Percentiles rank a stretch among this genome's conserved stretches.
Evolutionary conservation across 768 basidiomycete genomes (phyloP).

Genomic region (Tricholoma saponaceum): DNA sequence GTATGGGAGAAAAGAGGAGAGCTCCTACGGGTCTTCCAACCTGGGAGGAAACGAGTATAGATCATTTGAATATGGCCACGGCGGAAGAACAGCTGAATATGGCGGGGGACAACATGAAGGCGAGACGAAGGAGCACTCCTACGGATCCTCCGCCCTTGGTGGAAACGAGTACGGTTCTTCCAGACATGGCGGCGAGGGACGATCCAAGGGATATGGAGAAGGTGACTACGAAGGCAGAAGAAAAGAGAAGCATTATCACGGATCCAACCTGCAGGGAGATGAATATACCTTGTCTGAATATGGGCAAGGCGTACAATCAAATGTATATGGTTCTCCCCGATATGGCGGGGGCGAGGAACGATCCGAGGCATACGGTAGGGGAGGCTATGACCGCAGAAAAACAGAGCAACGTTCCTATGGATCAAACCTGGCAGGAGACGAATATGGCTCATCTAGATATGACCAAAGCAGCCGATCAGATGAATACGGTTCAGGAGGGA

Average conservation of each 20-base stretch:
- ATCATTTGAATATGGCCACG: slow-evolving; percentile 12
- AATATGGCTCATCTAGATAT: slow-evolving; percentile 14
- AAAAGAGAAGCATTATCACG: slow-evolving; percentile 13
- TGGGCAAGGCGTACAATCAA: slow-evolving; percentile 8
- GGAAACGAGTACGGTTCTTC: slow-evolving; percentile 12
- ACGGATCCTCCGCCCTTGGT: slow-evolving; percentile 8
- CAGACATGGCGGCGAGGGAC: slow-evolving; percentile 8
- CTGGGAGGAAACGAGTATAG: slow-evolving; percentile 15
- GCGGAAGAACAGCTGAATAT: slow-evolving; percentile 5
- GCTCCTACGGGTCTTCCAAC: slow-evolving; percentile 9
- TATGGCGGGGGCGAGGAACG: slow-evolving; percentile 10
- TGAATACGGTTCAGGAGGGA: slow-evolving; percentile 7
- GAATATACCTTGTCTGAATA: slow-evolving; percentile 16
- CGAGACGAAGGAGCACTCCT: slow-evolving; percentile 10
- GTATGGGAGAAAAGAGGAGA: slow-evolving; percentile 14
- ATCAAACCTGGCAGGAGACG: slow-evolving; percentile 12
- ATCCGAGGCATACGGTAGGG: slow-evolving; percentile 16
- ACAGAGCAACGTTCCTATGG: slow-evolving; percentile 15
- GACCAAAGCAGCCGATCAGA: slow-evolving; percentile 6
- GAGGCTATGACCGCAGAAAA: slow-evolving; percentile 10
- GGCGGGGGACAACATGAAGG: neutral
- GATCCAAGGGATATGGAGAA: neutral
- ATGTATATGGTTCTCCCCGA: slow-evolving; percentile 15
- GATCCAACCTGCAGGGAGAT: slow-evolving; percentile 11
- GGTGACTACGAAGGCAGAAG: slow-evolving; percentile 4